Evolutionary conservation across 108 stramenopile genomes (phyloP).

Genomic region (Cyclotella sp.): DNA sequence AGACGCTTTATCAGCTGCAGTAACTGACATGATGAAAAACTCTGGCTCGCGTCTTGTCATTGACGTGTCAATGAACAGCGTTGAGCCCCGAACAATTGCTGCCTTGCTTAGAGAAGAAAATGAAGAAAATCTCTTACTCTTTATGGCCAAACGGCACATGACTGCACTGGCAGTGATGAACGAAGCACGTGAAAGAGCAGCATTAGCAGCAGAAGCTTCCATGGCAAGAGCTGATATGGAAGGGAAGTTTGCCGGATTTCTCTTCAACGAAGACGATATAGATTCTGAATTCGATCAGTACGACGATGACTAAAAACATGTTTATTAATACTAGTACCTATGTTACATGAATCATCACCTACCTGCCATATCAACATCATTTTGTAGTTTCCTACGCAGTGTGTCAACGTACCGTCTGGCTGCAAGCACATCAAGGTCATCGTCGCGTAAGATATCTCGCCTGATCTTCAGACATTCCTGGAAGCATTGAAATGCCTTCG

Average conservation of each 20-base stretch:
- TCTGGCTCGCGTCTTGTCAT: conserved; percentile 41
- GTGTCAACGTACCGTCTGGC: conserved; percentile 42
- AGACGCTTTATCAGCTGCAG: conserved; percentile 76
- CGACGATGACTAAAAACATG: not conserved
- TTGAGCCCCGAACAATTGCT: conserved; percentile 66
- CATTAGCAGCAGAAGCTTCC: conserved; percentile 51
- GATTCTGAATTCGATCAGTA: conserved; percentile 26
- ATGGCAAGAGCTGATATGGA: conserved; percentile 15
- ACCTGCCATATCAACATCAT: no score
- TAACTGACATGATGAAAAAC: conserved; percentile 39
- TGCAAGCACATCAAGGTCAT: conserved; percentile 50
- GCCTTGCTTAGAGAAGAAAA: conserved; percentile 54
- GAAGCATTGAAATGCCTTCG: conserved; percentile 51
- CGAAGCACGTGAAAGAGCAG: conserved; percentile 56
- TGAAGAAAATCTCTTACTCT: conserved; percentile 43
- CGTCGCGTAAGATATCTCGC: conserved; percentile 29
- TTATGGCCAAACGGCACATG: conserved; percentile 73
- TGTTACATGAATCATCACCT: no score
- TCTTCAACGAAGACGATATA: conserved; percentile 25
- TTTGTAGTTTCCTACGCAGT: conserved; percentile 6
- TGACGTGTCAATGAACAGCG: conserved; percentile 73
- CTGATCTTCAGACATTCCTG: conserved; percentile 51
- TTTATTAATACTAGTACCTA: no score
- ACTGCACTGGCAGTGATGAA: conserved; percentile 61
- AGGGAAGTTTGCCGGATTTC: conserved; percentile 1